A percentile compares a stretch with the other conserved stretches of the same genome.
Conservation (phyloP, 345 rosid species). For the Cochlearia excelsa region DNA sequence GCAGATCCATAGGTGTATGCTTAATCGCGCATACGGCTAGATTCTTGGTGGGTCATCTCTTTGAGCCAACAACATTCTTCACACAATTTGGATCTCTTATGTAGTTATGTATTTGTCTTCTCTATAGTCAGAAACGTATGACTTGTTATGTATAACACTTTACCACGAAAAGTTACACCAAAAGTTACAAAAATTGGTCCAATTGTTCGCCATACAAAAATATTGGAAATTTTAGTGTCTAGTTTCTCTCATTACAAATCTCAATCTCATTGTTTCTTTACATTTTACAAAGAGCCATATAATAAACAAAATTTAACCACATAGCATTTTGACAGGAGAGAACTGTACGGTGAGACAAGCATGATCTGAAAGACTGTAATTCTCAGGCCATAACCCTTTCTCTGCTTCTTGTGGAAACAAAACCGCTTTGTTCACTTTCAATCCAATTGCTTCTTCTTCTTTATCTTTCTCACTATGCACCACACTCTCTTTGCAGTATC, state of each 20-base stretch:
- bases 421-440: slow-evolving; percentile 68
- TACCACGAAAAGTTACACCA: no score
- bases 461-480: slow-evolving; percentile 26
- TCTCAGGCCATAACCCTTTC: slow-evolving; percentile 88
- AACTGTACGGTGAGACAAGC: slow-evolving; percentile 83
- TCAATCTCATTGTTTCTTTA: slow-evolving; percentile 11
- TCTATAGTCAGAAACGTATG: neutral
- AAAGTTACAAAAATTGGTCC: no score
- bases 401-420: slow-evolving; percentile 87
- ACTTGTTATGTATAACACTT: no score
- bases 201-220: no score
- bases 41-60: slow-evolving; percentile 35
- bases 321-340: slow-evolving; percentile 67
- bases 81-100: slow-evolving; percentile 12
- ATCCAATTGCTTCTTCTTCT: slow-evolving; percentile 52
- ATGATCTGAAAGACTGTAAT: slow-evolving; percentile 82
- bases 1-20: slow-evolving; percentile 57
- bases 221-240: no score
- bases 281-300: neutral
- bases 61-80: slow-evolving; percentile 21
- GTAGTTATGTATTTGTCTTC: neutral
- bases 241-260: neutral
- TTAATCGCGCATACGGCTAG: slow-evolving; percentile 57
- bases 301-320: slow-evolving; percentile 30
- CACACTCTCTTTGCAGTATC: slow-evolving; percentile 25